A percentile compares a stretch with the other conserved stretches of the same genome.
Evolutionary conservation across 495 filamentous ascomycete species (phyloP).

Genomic region (Penicillium taxi): DNA sequence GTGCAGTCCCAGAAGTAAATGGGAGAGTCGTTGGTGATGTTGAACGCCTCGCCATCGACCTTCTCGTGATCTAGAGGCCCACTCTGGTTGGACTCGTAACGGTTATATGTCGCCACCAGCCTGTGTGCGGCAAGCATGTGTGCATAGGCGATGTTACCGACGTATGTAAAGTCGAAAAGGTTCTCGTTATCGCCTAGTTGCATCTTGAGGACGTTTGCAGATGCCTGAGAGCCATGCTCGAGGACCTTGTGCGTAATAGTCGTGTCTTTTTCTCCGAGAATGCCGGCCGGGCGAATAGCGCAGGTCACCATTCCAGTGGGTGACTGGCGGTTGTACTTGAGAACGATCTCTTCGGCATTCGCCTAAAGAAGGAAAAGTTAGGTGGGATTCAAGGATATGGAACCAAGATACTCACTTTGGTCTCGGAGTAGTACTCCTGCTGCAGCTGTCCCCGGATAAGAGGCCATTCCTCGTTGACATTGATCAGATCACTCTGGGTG

Average conservation of each 20-base stretch:
- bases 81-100: constrained; percentile 44
- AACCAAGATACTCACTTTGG: constrained; percentile 50
- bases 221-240: constrained; percentile 35
- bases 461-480: constrained; percentile 84
- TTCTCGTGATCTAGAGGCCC: constrained; percentile 63
- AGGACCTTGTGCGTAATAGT: constrained; percentile 53
- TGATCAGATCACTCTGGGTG: constrained; percentile 69
- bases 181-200: constrained; percentile 88
- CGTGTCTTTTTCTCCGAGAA: constrained; percentile 87
- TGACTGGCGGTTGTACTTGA: constrained; percentile 71
- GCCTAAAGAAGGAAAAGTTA: constrained; percentile 44
- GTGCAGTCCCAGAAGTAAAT: constrained; percentile 96
- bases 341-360: constrained; percentile 74
- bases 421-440: constrained; percentile 86
- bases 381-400: not conserved
- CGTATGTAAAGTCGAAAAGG: constrained; percentile 52
- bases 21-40: constrained; percentile 88
- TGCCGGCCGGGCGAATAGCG: constrained; percentile 79
- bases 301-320: constrained; percentile 60
- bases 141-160: constrained; percentile 44
- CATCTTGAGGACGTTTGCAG: constrained; percentile 59
- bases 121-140: constrained; percentile 52
- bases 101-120: constrained; percentile 52
- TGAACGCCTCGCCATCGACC: constrained; percentile 90
- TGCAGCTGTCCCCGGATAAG: constrained; percentile 61